phyloP scores from a whole-genome alignment of 306 rosid species.

The Gastrolobium villosum region DNA sequence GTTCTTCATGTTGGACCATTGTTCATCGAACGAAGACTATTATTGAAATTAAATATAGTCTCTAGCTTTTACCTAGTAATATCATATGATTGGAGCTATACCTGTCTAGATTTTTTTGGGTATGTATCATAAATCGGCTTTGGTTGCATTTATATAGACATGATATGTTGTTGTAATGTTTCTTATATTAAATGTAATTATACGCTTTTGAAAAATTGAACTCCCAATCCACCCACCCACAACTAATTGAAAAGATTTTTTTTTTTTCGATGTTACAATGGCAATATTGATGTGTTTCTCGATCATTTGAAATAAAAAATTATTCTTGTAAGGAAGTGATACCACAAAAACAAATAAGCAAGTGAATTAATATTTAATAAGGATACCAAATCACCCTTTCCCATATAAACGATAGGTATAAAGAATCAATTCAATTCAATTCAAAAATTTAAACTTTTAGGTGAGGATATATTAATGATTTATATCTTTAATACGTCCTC shows the following conservation, averaged over 20 bases:
- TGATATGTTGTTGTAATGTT: not conserved
- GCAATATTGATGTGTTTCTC: not conserved
- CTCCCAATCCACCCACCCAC: not conserved
- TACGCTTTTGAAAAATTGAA: not conserved
- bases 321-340: not conserved
- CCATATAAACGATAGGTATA: too few relatives aligned
- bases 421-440: too few relatives aligned
- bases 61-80: constrained; percentile 37
- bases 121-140: not conserved
- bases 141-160: constrained; percentile 11
- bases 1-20: constrained; percentile 40
- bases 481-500: too few relatives aligned
- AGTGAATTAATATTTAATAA: too few relatives aligned
- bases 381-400: too few relatives aligned
- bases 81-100: constrained; percentile 23
- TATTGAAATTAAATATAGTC: constrained; percentile 33
- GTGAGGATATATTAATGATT: too few relatives aligned
- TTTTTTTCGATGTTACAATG: not conserved
- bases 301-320: not conserved
- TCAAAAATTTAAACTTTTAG: too few relatives aligned
- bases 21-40: constrained; percentile 15
- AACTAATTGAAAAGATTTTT: not conserved
- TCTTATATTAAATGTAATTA: not conserved
- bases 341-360: too few relatives aligned
- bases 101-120: constrained; percentile 13